Base-by-base conservation (phyloP, 345 rosid species). In the Populus euphratica region DNA sequence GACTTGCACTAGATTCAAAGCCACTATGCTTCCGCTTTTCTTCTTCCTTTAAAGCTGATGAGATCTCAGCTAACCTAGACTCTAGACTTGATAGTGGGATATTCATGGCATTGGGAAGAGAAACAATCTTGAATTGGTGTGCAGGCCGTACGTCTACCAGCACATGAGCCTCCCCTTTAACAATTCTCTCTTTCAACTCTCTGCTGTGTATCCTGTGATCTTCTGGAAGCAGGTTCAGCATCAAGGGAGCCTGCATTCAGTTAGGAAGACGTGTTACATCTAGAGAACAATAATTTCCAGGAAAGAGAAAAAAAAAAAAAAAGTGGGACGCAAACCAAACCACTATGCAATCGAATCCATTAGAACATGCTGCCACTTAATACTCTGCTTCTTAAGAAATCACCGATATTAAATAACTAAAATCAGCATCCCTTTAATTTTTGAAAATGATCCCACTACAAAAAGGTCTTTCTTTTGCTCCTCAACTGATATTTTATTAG, bases 111-210 rank as follows among this genome's bases (percentile, higher is more conserved):
- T 91, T 85, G 4, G 96, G 97, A 52, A 95, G 90, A 69, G 98
- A 89, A 65, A 93, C 94, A 68, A 93, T 95, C 89, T 81, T 83
- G 86, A 86, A 93, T 75, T 95, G 99, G 85, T 91, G 94, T 17
- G 87, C 90, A 7, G 98, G 97, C 62, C 99, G 87, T 49, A 95
- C 99, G 66, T 95, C 98, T 1, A 93, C 89, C 79, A 95, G 82
- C 63, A 95, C 50, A 59, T 89, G 87, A 0, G 70, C 77, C 70
- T 90, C 94, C 27, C 91, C 88, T 8, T 77, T 83, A 11, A 65
- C 70, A 62, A 91, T 82, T 81, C 78, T 86, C 66, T 76, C 88
- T 33, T 88, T 83, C 80, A 86, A 89, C 77, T 88, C 94, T 70
- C 76, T 88, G 56, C 92, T 85, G 85, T 82, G 86, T 76, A 94